phyloP scores from a whole-genome alignment of 768 basidiomycete species.

The Lactarius hatsudake region DNA sequence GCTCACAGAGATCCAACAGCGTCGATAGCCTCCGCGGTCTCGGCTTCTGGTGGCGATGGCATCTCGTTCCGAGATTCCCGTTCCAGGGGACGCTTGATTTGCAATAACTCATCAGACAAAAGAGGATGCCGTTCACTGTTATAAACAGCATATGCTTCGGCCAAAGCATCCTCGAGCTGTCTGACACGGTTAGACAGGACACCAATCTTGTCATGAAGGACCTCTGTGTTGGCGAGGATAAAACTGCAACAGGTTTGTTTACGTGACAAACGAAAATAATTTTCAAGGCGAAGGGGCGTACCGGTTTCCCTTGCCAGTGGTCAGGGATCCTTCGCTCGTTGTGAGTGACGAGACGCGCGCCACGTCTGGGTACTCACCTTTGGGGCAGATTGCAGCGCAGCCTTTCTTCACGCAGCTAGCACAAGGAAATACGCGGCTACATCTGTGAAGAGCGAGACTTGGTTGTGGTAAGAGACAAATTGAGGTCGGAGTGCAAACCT shows the following conservation, averaged over 20 bases:
- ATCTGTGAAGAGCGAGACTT: slow-evolving; percentile 38
- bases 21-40: slow-evolving; percentile 55
- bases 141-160: slow-evolving; percentile 47
- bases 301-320: slow-evolving; percentile 74
- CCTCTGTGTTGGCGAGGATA: slow-evolving; percentile 69
- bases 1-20: slow-evolving; percentile 61
- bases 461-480: slow-evolving; percentile 1
- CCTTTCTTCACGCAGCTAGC: slow-evolving; percentile 40
- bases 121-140: slow-evolving; percentile 55
- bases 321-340: slow-evolving; percentile 52
- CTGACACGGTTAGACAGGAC: slow-evolving; percentile 58
- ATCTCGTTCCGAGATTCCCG: slow-evolving; percentile 47
- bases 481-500: slow-evolving; percentile 44
- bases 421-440: slow-evolving; percentile 65
- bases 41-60: slow-evolving; percentile 38
- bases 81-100: slow-evolving; percentile 66
- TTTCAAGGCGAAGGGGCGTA: slow-evolving; percentile 31
- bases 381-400: slow-evolving; percentile 60
- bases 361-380: slow-evolving; percentile 40
- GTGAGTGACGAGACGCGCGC: slow-evolving; percentile 6
- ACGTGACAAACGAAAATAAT: slow-evolving; percentile 22
- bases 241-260: slow-evolving; percentile 41
- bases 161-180: slow-evolving; percentile 65
- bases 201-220: slow-evolving; percentile 65
- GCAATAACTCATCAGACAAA: slow-evolving; percentile 56